Evolutionary conservation across 371 early-diverging fungal species (phyloP).

Genomic region (Lichtheimia corymbifera): DNA sequence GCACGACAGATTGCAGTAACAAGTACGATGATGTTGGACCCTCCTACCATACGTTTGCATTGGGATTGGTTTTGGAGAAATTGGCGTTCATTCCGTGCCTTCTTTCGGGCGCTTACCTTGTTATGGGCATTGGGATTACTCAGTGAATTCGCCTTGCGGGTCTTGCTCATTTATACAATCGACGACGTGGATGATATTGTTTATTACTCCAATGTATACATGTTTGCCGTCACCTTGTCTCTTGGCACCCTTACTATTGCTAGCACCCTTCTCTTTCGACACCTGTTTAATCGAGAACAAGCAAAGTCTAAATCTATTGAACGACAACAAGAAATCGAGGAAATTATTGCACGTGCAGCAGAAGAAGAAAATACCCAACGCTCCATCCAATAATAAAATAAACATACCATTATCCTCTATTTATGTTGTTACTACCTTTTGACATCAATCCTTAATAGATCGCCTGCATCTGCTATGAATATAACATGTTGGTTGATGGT

Average conservation of each 20-base stretch:
- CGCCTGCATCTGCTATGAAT: no score
- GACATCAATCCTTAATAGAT: no score
- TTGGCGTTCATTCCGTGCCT: conserved; percentile 32
- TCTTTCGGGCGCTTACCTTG: conserved; percentile 37
- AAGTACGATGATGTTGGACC: conserved; percentile 24
- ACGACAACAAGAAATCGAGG: conserved; percentile 30
- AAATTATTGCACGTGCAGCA: conserved; percentile 24
- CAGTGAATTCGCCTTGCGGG: conserved; percentile 46
- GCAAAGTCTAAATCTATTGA: conserved; percentile 27
- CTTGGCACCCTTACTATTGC: conserved; percentile 31
- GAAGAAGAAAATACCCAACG: conserved; percentile 4
- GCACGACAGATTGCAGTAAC: conserved; percentile 43
- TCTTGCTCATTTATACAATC: conserved; percentile 33
- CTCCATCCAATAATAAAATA: no score
- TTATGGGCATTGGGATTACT: conserved; percentile 46
- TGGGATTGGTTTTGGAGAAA: conserved; percentile 51
- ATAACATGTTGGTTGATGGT: no score
- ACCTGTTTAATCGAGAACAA: conserved; percentile 39
- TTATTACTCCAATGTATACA: conserved; percentile 45
- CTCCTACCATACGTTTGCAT: conserved; percentile 26
- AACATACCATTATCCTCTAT: no score
- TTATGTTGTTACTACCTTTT: no score
- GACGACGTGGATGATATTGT: conserved; percentile 43
- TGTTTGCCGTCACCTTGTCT: conserved; percentile 30
- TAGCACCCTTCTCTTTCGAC: conserved; percentile 33